Evolutionary conservation across 495 filamentous ascomycete species (phyloP), one percentile per base, ranked within the genome.

Genomic region (Tuber brumale): DNA sequence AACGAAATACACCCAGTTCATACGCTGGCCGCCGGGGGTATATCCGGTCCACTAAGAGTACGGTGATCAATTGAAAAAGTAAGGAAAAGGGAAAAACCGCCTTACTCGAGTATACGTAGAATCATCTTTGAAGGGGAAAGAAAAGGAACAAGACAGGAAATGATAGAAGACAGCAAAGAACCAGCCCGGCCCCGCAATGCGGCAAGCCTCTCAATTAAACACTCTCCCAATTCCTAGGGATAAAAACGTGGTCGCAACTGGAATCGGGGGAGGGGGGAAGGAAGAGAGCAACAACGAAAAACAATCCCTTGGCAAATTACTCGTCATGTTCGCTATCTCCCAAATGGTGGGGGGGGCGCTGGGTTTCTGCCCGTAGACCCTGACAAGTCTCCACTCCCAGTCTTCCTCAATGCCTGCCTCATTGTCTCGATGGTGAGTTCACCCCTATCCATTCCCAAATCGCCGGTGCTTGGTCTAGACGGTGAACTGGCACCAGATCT

Each of bases 391-490:
- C 92, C 91, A 84, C 92, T 95, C 16, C 89, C 92, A 6, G 93
- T 95, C 84, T 92, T 90, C 83, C 91, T 86, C 83, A 95, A 86
- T 35, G 94, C 93, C 85, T 97, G 93, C 71, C 90, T 87, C 94
- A 97, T 95, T 14, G 94, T 97, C 85, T 97, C 93, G 75, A 97
- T 90, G 42, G 89, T 91, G 51, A 97, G 84, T 77, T 96, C 94
- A 0, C 92, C 91, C 42, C 86, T 88, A 70, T 80, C 80, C 72
- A 77, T 76, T 10, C 79, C 79, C 21, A 81, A 72, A 71, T 81
- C 79, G 27, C 78, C 73, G 46, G 75, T 72, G 69, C 70, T 81
- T n/a, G 57, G 61, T 74, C 77, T 74, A 57, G 83, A 79, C 27
- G 85, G 81, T 70, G 75, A 78, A 42, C 73, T 73, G 41, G 70